Percentiles rank a stretch among this genome's conserved stretches.
phyloP scores from a whole-genome alignment of 2,329 filamentous ascomycete genomes.

The Ophiostoma piceae region DNA sequence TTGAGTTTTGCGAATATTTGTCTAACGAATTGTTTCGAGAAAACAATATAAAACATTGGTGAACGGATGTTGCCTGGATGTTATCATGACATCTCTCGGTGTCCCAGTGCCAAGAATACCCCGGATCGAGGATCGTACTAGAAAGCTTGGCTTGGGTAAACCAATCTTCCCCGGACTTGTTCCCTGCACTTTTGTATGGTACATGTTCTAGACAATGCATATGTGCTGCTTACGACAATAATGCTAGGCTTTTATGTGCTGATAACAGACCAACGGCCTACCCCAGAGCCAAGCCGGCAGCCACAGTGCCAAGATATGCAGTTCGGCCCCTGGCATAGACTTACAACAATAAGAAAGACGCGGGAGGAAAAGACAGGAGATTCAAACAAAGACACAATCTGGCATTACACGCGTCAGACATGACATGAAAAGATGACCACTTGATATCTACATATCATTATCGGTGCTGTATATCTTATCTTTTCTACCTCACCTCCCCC shows the following conservation, averaged over 20 bases:
- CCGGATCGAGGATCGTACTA: not conserved
- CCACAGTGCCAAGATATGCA: not conserved
- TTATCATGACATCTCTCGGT: not conserved
- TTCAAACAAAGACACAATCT: too few relatives aligned
- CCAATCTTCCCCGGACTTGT: not conserved
- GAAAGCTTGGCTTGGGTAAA: not conserved
- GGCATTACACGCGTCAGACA: too few relatives aligned
- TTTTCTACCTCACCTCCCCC: too few relatives aligned
- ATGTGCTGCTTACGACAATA: not conserved
- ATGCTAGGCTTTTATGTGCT: not conserved
- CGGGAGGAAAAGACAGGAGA: too few relatives aligned
- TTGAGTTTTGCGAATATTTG: too few relatives aligned
- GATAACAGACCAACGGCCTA: not conserved
- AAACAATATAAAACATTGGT: too few relatives aligned
- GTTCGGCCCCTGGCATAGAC: not conserved
- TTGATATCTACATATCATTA: not conserved
- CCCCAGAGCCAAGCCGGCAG: not conserved
- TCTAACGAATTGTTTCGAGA: too few relatives aligned
- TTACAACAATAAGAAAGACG: not conserved
- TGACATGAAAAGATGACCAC: not conserved
- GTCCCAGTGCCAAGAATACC: not conserved
- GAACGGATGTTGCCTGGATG: not conserved
- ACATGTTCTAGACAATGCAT: not conserved
- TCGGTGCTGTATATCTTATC: not conserved
- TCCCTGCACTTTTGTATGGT: not conserved